Evolutionary conservation across 371 early-diverging fungal genomes (phyloP).

Genomic region (Mortierella sp.): DNA sequence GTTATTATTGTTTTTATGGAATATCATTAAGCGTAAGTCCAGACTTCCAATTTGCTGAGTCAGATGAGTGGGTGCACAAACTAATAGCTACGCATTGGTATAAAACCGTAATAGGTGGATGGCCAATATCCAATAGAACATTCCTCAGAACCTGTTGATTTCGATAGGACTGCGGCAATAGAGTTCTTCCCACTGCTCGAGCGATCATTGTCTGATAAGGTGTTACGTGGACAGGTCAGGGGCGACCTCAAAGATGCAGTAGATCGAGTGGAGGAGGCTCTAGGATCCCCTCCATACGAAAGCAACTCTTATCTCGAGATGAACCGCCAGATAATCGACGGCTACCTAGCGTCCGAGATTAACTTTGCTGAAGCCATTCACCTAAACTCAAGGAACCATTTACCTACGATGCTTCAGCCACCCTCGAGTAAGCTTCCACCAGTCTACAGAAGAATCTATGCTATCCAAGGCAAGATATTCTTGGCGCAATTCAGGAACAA

Average conservation of each 20-base stretch:
- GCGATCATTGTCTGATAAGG: constrained; percentile 58
- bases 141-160: constrained; percentile 58
- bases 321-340: constrained; percentile 59
- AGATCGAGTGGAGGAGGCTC: constrained; percentile 65
- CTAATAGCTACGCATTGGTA: background rate
- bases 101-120: constrained; percentile 59
- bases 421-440: constrained; percentile 49
- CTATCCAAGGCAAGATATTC: constrained; percentile 72
- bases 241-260: constrained; percentile 71
- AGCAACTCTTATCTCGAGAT: constrained; percentile 49
- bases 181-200: constrained; percentile 64
- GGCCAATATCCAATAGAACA: constrained; percentile 69
- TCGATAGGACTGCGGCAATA: constrained; percentile 70
- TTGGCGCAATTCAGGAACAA: constrained; percentile 70
- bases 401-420: constrained; percentile 50
- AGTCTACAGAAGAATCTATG: constrained; percentile 66
- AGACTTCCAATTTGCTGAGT: background rate
- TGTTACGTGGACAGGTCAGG: constrained; percentile 60
- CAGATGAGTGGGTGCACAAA: background rate
- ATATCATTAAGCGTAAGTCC: constrained; percentile 66
- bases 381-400: constrained; percentile 14
- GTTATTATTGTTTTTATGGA: constrained; percentile 78
- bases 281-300: constrained; percentile 66
- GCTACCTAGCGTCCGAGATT: constrained; percentile 55
- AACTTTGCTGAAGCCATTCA: constrained; percentile 49